phyloP scores from a whole-genome alignment of 495 filamentous ascomycete genomes.

The Aeminium ludgeri region DNA sequence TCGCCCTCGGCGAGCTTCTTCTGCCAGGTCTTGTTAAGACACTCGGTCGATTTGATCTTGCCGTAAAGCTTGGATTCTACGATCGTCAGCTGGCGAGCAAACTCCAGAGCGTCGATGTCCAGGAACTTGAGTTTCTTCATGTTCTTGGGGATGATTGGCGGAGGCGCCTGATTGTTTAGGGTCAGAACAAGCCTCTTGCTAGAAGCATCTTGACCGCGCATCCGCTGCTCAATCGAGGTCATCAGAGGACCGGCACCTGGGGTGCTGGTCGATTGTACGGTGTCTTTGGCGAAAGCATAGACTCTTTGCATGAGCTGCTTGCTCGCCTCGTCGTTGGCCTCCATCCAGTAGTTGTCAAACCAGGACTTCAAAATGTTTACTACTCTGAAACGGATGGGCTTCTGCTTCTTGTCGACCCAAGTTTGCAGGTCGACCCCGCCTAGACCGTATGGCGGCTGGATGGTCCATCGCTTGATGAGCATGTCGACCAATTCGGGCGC shows the following conservation, averaged over 20 bases:
- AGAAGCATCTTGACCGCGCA: slow-evolving; percentile 73
- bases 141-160: slow-evolving; percentile 91
- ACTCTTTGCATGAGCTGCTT: slow-evolving; percentile 75
- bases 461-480: slow-evolving; percentile 75
- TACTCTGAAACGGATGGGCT: slow-evolving; percentile 82
- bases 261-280: slow-evolving; percentile 80
- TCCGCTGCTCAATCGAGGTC: slow-evolving; percentile 68
- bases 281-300: slow-evolving; percentile 78
- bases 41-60: slow-evolving; percentile 89
- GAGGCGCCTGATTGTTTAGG: slow-evolving; percentile 50
- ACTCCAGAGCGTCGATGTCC: slow-evolving; percentile 90
- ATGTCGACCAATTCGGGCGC: slow-evolving; percentile 84
- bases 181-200: slow-evolving; percentile 76
- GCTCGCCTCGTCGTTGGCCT: slow-evolving; percentile 65
- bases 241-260: slow-evolving; percentile 68
- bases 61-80: slow-evolving; percentile 90
- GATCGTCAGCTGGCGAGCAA: slow-evolving; percentile 89
- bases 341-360: slow-evolving; percentile 99
- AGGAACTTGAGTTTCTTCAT: slow-evolving; percentile 99
- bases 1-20: slow-evolving; percentile 74
- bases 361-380: slow-evolving; percentile 96
- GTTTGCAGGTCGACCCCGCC: slow-evolving; percentile 56
- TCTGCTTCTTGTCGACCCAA: slow-evolving; percentile 91
- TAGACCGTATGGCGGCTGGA: slow-evolving; percentile 81
- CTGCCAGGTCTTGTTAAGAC: slow-evolving; percentile 95